Evolutionary conservation across 768 basidiomycete species (phyloP).

Genomic region (Pleurotus citrinopileatus): DNA sequence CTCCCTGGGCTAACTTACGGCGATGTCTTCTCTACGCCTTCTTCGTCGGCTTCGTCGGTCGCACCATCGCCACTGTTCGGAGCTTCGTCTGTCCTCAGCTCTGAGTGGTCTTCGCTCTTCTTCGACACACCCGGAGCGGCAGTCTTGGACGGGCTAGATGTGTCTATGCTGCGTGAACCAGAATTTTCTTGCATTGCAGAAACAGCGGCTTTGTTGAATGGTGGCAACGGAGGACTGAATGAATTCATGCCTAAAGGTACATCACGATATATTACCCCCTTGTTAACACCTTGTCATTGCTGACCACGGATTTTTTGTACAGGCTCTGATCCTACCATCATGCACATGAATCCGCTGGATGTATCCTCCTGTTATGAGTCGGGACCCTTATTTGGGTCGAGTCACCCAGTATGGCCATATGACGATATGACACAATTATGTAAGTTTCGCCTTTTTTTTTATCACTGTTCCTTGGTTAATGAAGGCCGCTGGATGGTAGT

Average conservation of each 20-base stretch:
- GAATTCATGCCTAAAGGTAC: neutral
- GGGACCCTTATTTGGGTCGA: no score
- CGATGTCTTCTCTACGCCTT: neutral
- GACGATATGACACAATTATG: no score
- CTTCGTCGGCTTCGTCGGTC: neutral
- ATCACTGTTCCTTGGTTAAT: no score
- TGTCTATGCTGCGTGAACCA: constrained; percentile 10
- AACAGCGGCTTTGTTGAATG: neutral
- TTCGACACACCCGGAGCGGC: constrained; percentile 26
- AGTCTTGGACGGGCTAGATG: constrained; percentile 20
- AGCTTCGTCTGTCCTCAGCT: constrained; percentile 14
- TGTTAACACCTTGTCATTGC: no score
- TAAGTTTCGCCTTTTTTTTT: no score
- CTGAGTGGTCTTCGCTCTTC: constrained; percentile 34
- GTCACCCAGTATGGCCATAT: no score
- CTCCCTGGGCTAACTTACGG: constrained; percentile 15
- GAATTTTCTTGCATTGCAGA: neutral
- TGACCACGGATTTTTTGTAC: no score
- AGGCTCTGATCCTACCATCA: no score
- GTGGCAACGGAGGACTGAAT: neutral
- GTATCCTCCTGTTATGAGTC: no score
- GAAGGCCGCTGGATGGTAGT: no score
- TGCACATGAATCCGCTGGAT: no score
- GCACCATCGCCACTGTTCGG: neutral
- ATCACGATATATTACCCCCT: neutral